Evolutionary conservation across 495 filamentous ascomycete species (phyloP).

Genomic region (Parathielavia appendiculata): DNA sequence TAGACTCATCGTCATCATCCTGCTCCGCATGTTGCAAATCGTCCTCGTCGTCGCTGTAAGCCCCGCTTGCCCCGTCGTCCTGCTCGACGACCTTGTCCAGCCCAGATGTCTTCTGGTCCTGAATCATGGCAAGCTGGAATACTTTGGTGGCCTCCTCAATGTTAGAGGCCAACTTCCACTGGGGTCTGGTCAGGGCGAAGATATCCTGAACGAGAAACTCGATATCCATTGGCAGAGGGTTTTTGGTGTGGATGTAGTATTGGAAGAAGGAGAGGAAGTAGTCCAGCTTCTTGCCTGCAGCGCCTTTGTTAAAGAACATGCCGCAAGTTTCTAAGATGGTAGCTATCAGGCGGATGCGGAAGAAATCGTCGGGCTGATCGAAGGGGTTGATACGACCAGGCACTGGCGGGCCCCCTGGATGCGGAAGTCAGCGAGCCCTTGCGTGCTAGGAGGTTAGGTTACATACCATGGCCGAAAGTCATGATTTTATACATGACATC

Average conservation of each 20-base stretch:
- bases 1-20: conserved; percentile 38
- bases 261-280: conserved; percentile 97
- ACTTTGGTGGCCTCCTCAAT: conserved; percentile 76
- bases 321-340: conserved; percentile 92
- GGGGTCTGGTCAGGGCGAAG: conserved; percentile 72
- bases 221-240: conserved; percentile 89
- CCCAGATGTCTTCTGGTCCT: conserved; percentile 77
- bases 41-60: conserved; percentile 62
- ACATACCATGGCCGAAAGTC: conserved; percentile 77
- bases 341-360: conserved; percentile 84
- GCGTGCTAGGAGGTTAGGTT: neutral
- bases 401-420: conserved; percentile 70
- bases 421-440: conserved; percentile 17
- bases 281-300: conserved; percentile 93
- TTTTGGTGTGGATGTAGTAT: conserved; percentile 95
- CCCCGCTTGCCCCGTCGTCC: conserved; percentile 63
- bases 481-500: conserved; percentile 92
- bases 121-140: conserved; percentile 80
- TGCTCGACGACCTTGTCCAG: conserved; percentile 60
- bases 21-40: conserved; percentile 39
- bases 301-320: conserved; percentile 89
- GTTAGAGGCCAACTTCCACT: conserved; percentile 81
- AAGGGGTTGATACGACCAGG: conserved; percentile 67
- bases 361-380: conserved; percentile 92
- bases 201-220: conserved; percentile 96